A percentile compares a stretch with the other conserved stretches of the same genome.
Evolutionary conservation across 257 asterid species (phyloP).

Genomic region (Solanum virginianum): DNA sequence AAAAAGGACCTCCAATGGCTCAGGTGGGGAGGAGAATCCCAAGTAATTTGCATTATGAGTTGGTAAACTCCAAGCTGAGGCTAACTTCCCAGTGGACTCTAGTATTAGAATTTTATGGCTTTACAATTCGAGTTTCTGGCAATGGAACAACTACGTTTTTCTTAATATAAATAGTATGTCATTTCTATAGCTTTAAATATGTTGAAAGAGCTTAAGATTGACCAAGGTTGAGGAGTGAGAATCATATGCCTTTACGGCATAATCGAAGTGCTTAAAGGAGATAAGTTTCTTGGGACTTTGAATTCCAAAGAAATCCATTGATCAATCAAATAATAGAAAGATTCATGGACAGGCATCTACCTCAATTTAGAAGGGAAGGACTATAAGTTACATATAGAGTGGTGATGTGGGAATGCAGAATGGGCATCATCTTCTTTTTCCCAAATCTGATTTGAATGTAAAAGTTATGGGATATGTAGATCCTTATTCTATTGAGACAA

Average conservation of each 20-base stretch:
- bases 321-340: slow-evolving; percentile 7
- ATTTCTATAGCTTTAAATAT: too few species aligned
- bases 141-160: too few species aligned
- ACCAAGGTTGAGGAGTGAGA: too few species aligned
- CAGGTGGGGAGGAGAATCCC: slow-evolving; percentile 13
- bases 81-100: too few species aligned
- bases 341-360: background rate
- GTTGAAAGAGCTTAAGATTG: too few species aligned
- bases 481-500: slow-evolving; percentile 42
- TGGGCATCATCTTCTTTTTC: background rate
- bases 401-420: slow-evolving; percentile 9
- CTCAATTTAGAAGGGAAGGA: slow-evolving; percentile 12
- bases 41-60: too few species aligned
- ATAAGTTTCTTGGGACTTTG: slow-evolving; percentile 6
- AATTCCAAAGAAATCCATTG: slow-evolving; percentile 11
- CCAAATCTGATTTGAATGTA: background rate
- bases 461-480: slow-evolving; percentile 26
- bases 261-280: too few species aligned
- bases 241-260: too few species aligned
- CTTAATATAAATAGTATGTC: too few species aligned
- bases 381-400: slow-evolving; percentile 17
- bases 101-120: too few species aligned
- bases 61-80: too few species aligned
- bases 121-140: too few species aligned
- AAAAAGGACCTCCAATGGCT: slow-evolving; percentile 20